A percentile compares a stretch with the other conserved stretches of the same genome.
Evolutionary conservation across 1,284 basidiomycete genomes (phyloP).

Genomic region (Papiliotrema terrestris): DNA sequence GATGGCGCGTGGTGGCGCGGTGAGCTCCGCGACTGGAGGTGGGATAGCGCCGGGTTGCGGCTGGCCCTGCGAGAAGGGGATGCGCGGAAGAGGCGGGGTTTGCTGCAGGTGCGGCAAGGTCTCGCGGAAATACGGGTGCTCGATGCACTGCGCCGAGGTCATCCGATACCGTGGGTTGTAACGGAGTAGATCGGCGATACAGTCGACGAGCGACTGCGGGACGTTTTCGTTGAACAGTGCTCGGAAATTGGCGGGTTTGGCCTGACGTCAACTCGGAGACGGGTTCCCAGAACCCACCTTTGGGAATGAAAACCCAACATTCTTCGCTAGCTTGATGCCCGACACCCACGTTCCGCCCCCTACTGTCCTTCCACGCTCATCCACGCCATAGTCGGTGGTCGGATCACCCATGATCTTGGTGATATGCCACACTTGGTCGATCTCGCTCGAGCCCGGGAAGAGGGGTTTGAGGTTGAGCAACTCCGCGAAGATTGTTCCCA

Average conservation of each 20-base stretch:
- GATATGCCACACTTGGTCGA: constrained; percentile 89
- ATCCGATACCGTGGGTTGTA: constrained; percentile 86
- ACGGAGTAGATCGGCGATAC: constrained; percentile 84
- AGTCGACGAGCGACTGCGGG: constrained; percentile 78
- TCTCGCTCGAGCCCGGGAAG: constrained; percentile 94
- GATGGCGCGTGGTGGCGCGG: constrained; percentile 57
- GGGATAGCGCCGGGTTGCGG: constrained; percentile 22
- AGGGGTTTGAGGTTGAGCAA: constrained; percentile 91
- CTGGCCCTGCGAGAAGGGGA: constrained; percentile 46
- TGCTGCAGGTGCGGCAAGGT: constrained; percentile 54
- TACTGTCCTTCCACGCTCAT: constrained; percentile 62
- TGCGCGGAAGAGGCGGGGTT: constrained; percentile 59
- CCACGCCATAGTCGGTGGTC: constrained; percentile 72
- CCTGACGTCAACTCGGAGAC: constrained; percentile 49
- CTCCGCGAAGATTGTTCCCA: constrained; percentile 97
- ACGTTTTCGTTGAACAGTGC: constrained; percentile 74
- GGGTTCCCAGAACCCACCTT: constrained; percentile 56
- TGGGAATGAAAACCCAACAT: constrained; percentile 84
- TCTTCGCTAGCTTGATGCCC: constrained; percentile 80
- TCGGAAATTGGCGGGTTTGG: constrained; percentile 71
- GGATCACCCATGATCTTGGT: constrained; percentile 93
- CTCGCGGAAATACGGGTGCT: constrained; percentile 79
- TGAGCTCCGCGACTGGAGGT: constrained; percentile 39
- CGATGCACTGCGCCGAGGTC: constrained; percentile 79
- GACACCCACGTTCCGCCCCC: constrained; percentile 87